Conservation (phyloP, 192 early-diverging fungal species). For the Tieghemiomyces parasiticus region DNA sequence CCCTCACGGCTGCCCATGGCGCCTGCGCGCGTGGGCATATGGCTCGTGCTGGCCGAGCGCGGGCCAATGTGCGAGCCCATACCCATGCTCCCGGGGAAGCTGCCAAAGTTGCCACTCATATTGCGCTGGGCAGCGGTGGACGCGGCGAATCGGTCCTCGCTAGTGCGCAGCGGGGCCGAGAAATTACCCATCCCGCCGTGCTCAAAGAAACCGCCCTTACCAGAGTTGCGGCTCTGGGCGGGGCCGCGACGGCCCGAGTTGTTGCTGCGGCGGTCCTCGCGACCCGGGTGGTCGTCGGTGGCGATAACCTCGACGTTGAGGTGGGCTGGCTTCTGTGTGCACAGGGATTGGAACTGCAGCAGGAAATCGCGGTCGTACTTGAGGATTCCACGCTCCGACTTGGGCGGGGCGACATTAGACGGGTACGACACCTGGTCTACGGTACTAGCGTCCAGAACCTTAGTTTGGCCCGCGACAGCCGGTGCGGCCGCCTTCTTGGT, state of each 20-base stretch:
- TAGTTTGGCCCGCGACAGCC: conserved; percentile 29
- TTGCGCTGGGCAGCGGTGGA: conserved; percentile 10
- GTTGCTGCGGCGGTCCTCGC: conserved; percentile 16
- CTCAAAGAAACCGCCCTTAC: conserved; percentile 16
- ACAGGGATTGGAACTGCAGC: conserved; percentile 53
- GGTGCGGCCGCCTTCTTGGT: conserved; percentile 14
- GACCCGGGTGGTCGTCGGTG: conserved; percentile 26
- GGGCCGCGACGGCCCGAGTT: conserved; percentile 27
- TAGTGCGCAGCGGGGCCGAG: conserved; percentile 19
- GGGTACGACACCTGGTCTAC: conserved; percentile 30
- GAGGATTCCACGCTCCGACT: conserved; percentile 41
- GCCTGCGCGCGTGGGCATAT: neutral
- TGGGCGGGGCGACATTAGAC: conserved; percentile 26
- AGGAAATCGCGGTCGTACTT: conserved; percentile 62
- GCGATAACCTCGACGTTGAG: conserved; percentile 31
- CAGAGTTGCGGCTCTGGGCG: conserved; percentile 20
- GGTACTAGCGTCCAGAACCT: conserved; percentile 23
- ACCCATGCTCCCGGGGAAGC: conserved; percentile 16
- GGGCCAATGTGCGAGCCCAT: conserved; percentile 26
- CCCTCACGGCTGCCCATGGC: conserved; percentile 7
- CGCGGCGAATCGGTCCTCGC: conserved; percentile 21
- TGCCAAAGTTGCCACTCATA: conserved; percentile 13
- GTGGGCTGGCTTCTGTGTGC: conserved; percentile 41
- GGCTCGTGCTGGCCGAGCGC: conserved; percentile 25
- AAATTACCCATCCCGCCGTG: conserved; percentile 30